Evolutionary conservation across 441 rosid species (phyloP).

Genomic region (Euphorbia neoarborescens): DNA sequence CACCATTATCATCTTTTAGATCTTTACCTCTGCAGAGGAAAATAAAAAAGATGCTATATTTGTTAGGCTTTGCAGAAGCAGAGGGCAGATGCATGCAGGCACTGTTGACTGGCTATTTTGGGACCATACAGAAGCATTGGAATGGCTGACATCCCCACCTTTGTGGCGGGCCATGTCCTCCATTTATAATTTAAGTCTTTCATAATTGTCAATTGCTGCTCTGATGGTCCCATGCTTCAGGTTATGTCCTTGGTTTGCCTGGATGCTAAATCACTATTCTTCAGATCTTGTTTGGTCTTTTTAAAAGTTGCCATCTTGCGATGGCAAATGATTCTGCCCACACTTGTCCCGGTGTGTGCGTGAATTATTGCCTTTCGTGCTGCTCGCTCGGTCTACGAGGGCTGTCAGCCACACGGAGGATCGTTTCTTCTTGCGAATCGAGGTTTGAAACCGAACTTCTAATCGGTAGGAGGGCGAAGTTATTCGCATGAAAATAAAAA

Average conservation of each 20-base stretch:
- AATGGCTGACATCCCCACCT: background rate
- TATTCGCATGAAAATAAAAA: too few species aligned
- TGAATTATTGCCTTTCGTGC: too few species aligned
- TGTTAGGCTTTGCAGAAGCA: slow-evolving; percentile 1
- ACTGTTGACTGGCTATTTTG: slow-evolving; percentile 7
- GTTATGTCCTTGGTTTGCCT: background rate
- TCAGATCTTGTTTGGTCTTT: background rate
- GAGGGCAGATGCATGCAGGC: too few species aligned
- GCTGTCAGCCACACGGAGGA: too few species aligned
- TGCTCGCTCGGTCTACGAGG: too few species aligned
- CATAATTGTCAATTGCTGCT: slow-evolving; percentile 7
- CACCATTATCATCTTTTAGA: slow-evolving; percentile 9
- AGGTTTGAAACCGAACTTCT: too few species aligned
- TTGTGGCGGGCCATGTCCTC: slow-evolving; percentile 2
- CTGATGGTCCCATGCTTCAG: slow-evolving; percentile 15
- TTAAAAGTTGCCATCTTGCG: background rate
- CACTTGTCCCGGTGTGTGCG: background rate
- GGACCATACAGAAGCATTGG: slow-evolving; percentile 14
- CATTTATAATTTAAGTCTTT: slow-evolving; percentile 9
- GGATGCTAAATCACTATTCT: background rate
- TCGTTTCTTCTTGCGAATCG: too few species aligned
- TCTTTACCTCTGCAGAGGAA: slow-evolving; percentile 8
- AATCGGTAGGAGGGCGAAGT: too few species aligned
- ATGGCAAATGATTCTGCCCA: background rate
- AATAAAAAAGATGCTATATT: slow-evolving; percentile 3